A percentile compares a stretch with the other conserved stretches of the same genome.
Evolutionary conservation across 805 yeast species (phyloP).

Genomic region (Lipomyces orientalis): DNA sequence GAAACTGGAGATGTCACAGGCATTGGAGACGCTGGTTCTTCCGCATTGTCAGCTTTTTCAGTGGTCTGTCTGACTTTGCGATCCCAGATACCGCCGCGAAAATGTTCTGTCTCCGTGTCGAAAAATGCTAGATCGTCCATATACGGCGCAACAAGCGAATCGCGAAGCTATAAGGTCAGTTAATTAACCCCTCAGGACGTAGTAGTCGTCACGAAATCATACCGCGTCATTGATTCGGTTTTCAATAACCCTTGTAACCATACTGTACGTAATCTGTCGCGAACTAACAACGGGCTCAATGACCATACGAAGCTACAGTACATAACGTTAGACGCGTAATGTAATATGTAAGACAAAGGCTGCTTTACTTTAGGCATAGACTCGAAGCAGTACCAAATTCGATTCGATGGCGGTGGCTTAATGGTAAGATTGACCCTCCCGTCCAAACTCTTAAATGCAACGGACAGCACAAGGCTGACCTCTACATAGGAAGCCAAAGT

Average conservation of each 20-base stretch:
- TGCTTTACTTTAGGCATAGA: slow-evolving; percentile 60
- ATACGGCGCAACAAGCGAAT: slow-evolving; percentile 80
- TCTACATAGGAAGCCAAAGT: slow-evolving; percentile 47
- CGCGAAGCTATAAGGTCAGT: slow-evolving; percentile 45
- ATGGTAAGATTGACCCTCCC: slow-evolving; percentile 74
- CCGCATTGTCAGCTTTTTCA: neutral
- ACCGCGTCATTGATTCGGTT: slow-evolving; percentile 79
- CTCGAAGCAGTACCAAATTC: slow-evolving; percentile 90
- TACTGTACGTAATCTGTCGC: slow-evolving; percentile 73
- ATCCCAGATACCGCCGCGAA: slow-evolving; percentile 95
- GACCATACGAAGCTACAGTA: slow-evolving; percentile 22
- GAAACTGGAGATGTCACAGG: neutral
- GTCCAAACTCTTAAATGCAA: slow-evolving; percentile 67
- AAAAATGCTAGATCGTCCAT: slow-evolving; percentile 87
- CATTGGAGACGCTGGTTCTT: slow-evolving; percentile 1
- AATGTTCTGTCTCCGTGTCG: slow-evolving; percentile 68
- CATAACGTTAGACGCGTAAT: neutral
- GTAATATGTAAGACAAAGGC: neutral
- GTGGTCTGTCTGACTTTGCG: slow-evolving; percentile 2
- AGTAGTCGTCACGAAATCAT: slow-evolving; percentile 34
- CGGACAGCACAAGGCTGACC: slow-evolving; percentile 72
- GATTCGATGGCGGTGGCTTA: slow-evolving; percentile 88
- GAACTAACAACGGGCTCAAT: slow-evolving; percentile 93
- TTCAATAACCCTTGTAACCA: slow-evolving; percentile 80
- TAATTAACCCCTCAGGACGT: neutral